These are phyloP conservation scores for Mycena olivaceomarginata DNA, from an alignment of 768 basidiomycete genomes.

Conservation along the genomic window DNA sequence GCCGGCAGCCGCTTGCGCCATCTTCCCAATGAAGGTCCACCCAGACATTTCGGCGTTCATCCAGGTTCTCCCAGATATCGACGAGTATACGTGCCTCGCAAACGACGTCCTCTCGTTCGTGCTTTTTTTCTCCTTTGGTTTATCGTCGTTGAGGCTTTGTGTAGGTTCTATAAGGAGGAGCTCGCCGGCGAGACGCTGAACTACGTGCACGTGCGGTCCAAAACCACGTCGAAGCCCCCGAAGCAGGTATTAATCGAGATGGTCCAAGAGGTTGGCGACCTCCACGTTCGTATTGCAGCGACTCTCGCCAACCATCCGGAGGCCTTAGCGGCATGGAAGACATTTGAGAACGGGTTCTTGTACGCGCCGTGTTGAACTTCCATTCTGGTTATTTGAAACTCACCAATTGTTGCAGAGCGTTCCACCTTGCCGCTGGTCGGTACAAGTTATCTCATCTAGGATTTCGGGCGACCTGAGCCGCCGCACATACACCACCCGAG, in stretches of 20 bases:
- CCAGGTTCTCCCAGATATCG: too few relatives aligned
- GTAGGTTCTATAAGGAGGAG: constrained; percentile 48
- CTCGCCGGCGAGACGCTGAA: constrained; percentile 46
- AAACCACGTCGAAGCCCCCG: constrained; percentile 27
- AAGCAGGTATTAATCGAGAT: constrained; percentile 40
- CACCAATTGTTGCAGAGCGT: not conserved
- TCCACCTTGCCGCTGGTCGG: not conserved
- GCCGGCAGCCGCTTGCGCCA: too few relatives aligned
- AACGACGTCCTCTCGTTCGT: too few relatives aligned
- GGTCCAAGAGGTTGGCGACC: constrained; percentile 21
- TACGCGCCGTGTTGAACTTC: not conserved
- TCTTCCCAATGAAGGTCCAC: too few relatives aligned
- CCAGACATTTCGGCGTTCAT: too few relatives aligned
- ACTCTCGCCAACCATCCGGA: not conserved
- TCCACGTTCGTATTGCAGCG: not conserved
- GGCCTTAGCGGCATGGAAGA: constrained; percentile 5
- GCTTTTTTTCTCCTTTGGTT: too few relatives aligned
- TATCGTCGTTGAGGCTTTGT: not conserved
- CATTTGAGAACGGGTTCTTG: constrained; percentile 13
- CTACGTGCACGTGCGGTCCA: constrained; percentile 43
- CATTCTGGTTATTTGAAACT: not conserved
- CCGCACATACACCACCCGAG: too few relatives aligned
- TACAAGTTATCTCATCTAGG: not conserved
- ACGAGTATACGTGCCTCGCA: too few relatives aligned
- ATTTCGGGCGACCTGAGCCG: not conserved